Evolutionary conservation across 2,329 filamentous ascomycete species (phyloP).

Genomic region (Fusarium sororula): DNA sequence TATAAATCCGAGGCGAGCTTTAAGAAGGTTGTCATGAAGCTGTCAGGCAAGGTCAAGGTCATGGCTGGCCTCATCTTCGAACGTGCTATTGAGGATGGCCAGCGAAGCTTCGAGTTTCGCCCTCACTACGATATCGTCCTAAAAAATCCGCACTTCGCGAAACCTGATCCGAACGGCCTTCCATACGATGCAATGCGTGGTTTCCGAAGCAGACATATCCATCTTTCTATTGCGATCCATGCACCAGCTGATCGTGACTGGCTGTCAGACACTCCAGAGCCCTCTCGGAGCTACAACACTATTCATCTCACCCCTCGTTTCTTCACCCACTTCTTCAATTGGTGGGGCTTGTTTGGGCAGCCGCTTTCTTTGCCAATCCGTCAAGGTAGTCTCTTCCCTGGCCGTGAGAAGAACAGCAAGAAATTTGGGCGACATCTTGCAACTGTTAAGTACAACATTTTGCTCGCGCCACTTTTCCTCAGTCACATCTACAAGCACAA

Average conservation of each 20-base stretch:
- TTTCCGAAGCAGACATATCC: constrained; percentile 97
- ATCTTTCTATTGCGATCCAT: constrained; percentile 90
- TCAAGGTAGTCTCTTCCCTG: constrained; percentile 90
- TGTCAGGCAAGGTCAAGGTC: constrained; percentile 96
- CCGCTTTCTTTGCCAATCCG: constrained; percentile 94
- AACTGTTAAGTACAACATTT: constrained; percentile 97
- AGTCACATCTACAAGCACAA: constrained; percentile 99
- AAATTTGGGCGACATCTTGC: constrained; percentile 97
- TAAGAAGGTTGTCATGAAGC: constrained; percentile 98
- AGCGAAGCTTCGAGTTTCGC: constrained; percentile 85
- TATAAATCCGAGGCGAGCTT: constrained; percentile 82
- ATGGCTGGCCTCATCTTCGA: constrained; percentile 92
- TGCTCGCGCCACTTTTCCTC: constrained; percentile 91
- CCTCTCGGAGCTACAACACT: constrained; percentile 93
- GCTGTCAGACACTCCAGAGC: constrained; percentile 76
- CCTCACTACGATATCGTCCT: constrained; percentile 93
- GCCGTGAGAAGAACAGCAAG: constrained; percentile 95
- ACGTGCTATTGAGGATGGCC: constrained; percentile 75
- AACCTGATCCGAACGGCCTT: constrained; percentile 61
- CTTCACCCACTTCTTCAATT: constrained; percentile 97
- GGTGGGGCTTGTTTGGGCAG: constrained; percentile 97
- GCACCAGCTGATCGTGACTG: constrained; percentile 90
- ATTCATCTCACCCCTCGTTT: constrained; percentile 94
- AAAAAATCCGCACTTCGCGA: constrained; percentile 80
- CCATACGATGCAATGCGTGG: constrained; percentile 93